Evolutionary conservation across 805 yeast genomes (phyloP).

Genomic region (Yarrowia sp.): DNA sequence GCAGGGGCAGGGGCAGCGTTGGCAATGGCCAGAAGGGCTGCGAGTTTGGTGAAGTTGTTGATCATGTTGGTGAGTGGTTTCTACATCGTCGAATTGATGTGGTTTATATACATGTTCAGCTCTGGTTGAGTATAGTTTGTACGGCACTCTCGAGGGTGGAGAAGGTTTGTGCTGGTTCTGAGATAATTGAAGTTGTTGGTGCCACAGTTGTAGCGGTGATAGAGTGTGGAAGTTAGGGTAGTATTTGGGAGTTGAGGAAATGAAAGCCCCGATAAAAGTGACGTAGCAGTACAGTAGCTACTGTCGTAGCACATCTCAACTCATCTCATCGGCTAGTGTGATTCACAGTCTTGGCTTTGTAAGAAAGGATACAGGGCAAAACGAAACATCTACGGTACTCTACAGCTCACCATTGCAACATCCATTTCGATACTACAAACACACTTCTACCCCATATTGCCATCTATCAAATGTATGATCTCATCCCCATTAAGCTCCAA

Average conservation of each 20-base stretch:
- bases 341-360: too few species aligned
- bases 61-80: neutral
- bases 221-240: too few species aligned
- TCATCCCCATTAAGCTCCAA: neutral
- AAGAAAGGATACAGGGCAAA: too few species aligned
- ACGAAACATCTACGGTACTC: too few species aligned
- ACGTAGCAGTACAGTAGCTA: too few species aligned
- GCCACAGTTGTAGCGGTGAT: neutral
- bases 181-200: neutral
- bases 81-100: neutral
- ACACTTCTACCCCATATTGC: neutral
- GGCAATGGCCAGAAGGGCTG: neutral
- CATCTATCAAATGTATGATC: neutral
- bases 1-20: neutral
- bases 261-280: too few species aligned
- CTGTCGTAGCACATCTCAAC: too few species aligned
- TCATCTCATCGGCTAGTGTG: too few species aligned
- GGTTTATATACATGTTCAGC: neutral
- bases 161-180: conserved; percentile 7
- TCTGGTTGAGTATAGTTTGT: neutral
- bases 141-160: neutral
- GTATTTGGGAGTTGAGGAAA: too few species aligned
- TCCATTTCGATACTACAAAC: too few species aligned
- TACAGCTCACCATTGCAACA: too few species aligned
- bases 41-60: conserved; percentile 6